Percentiles rank a stretch among this genome's conserved stretches.
phyloP scores from a whole-genome alignment of 2,329 filamentous ascomycete species.

The Stemphylium beticola region DNA sequence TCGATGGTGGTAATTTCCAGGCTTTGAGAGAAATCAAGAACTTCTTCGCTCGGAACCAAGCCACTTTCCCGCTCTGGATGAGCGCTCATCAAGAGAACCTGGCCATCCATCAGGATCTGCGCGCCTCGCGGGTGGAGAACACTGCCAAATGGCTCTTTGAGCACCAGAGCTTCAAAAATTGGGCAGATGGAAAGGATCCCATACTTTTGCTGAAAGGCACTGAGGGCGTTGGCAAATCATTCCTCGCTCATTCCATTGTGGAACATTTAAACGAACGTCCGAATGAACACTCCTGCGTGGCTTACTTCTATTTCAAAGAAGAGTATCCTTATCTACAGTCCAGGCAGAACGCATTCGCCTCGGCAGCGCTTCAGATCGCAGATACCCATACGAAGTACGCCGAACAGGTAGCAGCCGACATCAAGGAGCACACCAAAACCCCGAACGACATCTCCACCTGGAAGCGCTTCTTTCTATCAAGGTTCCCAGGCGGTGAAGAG shows the following conservation, averaged over 20 bases:
- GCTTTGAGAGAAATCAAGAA: constrained; percentile 1
- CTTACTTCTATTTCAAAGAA: constrained; percentile 50
- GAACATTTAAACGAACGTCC: background rate
- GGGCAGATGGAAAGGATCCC: background rate
- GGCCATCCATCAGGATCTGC: background rate
- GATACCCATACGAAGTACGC: constrained; percentile 39
- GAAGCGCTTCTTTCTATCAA: background rate
- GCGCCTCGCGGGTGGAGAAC: background rate
- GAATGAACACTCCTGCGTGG: constrained; percentile 11
- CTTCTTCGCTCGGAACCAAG: background rate
- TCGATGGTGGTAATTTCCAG: background rate
- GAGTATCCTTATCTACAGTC: constrained; percentile 33
- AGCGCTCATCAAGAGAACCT: background rate
- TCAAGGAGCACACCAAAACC: constrained; percentile 28
- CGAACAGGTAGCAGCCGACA: constrained; percentile 37
- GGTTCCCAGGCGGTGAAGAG: background rate
- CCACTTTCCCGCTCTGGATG: background rate
- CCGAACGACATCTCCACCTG: background rate
- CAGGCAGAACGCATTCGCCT: constrained; percentile 33
- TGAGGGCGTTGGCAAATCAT: constrained; percentile 5
- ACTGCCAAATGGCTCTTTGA: background rate
- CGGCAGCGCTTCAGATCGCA: constrained; percentile 39
- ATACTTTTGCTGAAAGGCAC: background rate
- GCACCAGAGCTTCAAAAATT: background rate
- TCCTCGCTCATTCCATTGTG: background rate